Evolutionary conservation across 2,329 filamentous ascomycete genomes (phyloP), one percentile per base, ranked within the genome.

Genomic region (Remersonia thermophila): DNA sequence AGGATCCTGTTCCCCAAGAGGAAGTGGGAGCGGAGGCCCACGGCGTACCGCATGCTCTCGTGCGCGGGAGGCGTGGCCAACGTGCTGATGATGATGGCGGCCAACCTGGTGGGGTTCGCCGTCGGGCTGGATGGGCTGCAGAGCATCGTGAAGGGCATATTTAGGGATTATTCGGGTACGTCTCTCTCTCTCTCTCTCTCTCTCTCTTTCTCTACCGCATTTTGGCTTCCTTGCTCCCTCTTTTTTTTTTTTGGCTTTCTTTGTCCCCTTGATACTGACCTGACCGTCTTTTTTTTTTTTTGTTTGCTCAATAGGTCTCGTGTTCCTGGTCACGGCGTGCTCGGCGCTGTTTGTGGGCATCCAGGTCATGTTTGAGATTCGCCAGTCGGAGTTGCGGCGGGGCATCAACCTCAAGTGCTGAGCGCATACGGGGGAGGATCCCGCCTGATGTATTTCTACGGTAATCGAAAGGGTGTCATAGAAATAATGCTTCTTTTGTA

Each of bases 331-430:
- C 9, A 66, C 67, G 3, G 82, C 85, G 3, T 89, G 77, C 51
- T 60, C 58, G n/a, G 76, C 73, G 30, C 59, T 96, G 7, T 98
- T 94, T 55, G 76, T 87, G 1, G 87, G 81, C 17, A 73, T 82
- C 29, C 89, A 96, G 62, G 65, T 95, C 52, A 98, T 98, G 91
- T 95, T 96, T 63, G 91, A 98, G 65, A 72, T 93, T 47, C 69
- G 91, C 35, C 84, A 95, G 62, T 68, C 71, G 29, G 91, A 98
- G 65, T 74, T 77, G 59, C 72, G 89, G 49, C 75, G 73, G 48
- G 91, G 91, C 1, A 80, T 95, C 40, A 70, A 74, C 47, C 56
- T 95, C 58, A 94, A 84, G 62, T 96, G 85, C 56, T 57, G 32
- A 51, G 26, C n/a, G n/a, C n/a, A n/a, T n/a, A n/a, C n/a, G n/a